These are phyloP conservation scores for Dalbergia cochinchinensis DNA, from an alignment of 306 rosid species.

Conservation along the genomic window DNA sequence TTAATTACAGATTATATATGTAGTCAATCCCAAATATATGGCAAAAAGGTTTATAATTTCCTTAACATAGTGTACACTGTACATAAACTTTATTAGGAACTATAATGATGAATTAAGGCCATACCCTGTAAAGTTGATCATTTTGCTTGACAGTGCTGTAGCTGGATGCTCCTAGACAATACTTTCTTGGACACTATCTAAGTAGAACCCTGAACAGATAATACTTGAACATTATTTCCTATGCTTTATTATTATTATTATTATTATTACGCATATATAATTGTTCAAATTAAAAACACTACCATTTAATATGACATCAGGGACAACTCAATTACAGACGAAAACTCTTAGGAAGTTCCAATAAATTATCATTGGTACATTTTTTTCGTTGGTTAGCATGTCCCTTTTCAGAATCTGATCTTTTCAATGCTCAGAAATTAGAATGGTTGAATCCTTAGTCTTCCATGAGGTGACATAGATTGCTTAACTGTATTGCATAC, in stretches of 20 bases:
- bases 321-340: conserved; percentile 34
- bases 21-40: conserved; percentile 48
- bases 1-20: conserved; percentile 13
- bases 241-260: not conserved
- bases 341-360: conserved; percentile 6
- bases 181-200: not conserved
- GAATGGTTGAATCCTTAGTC: conserved; percentile 28
- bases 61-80: conserved; percentile 20
- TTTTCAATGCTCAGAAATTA: conserved; percentile 32
- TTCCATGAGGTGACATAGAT: conserved; percentile 43
- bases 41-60: conserved; percentile 34
- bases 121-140: conserved; percentile 28
- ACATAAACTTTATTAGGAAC: conserved; percentile 7
- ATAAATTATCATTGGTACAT: not conserved
- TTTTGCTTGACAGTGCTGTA: not conserved
- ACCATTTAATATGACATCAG: not conserved
- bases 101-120: not conserved
- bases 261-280: not conserved
- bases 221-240: not conserved
- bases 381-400: not conserved
- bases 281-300: not conserved
- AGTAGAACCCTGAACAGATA: not conserved
- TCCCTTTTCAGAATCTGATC: conserved; percentile 21
- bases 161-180: not conserved
- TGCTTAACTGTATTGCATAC: conserved; percentile 52